These are phyloP conservation scores for Cladosporium oxysporum DNA, from an alignment of 2,329 filamentous ascomycete species.

Conservation along the genomic window DNA sequence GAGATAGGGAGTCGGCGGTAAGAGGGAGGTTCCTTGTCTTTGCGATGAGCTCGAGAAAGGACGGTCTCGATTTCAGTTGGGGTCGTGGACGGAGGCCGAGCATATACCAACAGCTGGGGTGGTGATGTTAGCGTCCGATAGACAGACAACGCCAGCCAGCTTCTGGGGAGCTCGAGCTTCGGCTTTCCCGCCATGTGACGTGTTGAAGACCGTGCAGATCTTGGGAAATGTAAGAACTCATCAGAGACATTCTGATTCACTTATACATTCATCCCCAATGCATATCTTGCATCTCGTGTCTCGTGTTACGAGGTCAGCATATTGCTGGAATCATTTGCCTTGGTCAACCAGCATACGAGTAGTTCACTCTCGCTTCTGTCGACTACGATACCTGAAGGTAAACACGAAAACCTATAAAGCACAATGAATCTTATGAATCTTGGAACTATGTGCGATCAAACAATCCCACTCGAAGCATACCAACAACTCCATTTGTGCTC, in stretches of 20 bases:
- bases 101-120: constrained; percentile 31
- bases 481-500: not conserved
- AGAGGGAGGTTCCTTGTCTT: constrained; percentile 36
- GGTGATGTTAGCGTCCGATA: constrained; percentile 13
- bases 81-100: constrained; percentile 60
- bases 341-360: not conserved
- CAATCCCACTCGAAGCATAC: not conserved
- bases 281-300: not conserved
- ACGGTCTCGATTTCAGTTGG: constrained; percentile 60
- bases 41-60: constrained; percentile 62
- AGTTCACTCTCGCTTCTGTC: not conserved
- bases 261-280: not conserved
- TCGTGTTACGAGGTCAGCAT: not conserved
- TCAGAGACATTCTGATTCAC: not conserved
- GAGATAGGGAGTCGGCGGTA: constrained; percentile 8
- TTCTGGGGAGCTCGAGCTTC: constrained; percentile 8
- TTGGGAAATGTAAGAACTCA: not conserved
- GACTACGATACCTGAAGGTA: not conserved
- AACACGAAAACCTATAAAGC: not conserved
- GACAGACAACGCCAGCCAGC: not conserved
- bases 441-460: not conserved
- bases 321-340: not conserved
- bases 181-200: constrained; percentile 9
- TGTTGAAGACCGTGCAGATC: not conserved
- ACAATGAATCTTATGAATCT: not conserved